Percentiles rank a stretch among this genome's conserved stretches.
These are phyloP conservation scores for Adansonia madagascariensis DNA, from an alignment of 441 rosid species.

Conservation along the genomic window DNA sequence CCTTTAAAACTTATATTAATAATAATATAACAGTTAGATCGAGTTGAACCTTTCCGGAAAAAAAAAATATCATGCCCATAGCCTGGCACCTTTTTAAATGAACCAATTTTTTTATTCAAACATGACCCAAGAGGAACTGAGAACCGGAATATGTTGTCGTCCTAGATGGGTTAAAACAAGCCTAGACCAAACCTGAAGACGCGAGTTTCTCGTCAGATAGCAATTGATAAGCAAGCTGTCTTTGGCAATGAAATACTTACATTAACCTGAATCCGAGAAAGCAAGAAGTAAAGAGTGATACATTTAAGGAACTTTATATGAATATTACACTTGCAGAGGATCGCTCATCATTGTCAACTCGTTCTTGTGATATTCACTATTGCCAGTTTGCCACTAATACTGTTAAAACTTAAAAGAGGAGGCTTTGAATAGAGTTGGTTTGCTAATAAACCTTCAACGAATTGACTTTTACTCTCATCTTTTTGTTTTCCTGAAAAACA, in stretches of 20 bases:
- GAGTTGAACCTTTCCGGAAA: no score
- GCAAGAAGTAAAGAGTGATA: not conserved
- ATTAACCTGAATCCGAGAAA: not conserved
- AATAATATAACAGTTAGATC: no score
- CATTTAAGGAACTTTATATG: not conserved
- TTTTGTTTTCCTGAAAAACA: not conserved
- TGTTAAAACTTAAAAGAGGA: not conserved
- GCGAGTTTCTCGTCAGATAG: conserved; percentile 21
- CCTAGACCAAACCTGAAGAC: conserved; percentile 46
- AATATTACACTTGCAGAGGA: not conserved
- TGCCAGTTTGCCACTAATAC: not conserved
- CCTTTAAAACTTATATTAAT: no score
- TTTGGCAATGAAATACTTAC: no score
- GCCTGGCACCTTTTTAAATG: no score
- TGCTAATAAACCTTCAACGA: not conserved
- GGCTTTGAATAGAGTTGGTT: not conserved
- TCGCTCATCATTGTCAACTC: not conserved
- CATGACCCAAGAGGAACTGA: no score
- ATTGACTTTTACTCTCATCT: not conserved
- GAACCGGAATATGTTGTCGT: conserved; percentile 48
- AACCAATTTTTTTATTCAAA: no score
- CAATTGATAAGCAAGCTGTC: no score
- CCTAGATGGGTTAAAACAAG: conserved; percentile 52
- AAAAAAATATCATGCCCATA: no score
- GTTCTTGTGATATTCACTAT: not conserved